A percentile compares a stretch with the other conserved stretches of the same genome.
These are phyloP conservation scores for Paramecium octaurelia DNA, from an alignment of 73 alveolate species.

Conservation along the genomic window DNA sequence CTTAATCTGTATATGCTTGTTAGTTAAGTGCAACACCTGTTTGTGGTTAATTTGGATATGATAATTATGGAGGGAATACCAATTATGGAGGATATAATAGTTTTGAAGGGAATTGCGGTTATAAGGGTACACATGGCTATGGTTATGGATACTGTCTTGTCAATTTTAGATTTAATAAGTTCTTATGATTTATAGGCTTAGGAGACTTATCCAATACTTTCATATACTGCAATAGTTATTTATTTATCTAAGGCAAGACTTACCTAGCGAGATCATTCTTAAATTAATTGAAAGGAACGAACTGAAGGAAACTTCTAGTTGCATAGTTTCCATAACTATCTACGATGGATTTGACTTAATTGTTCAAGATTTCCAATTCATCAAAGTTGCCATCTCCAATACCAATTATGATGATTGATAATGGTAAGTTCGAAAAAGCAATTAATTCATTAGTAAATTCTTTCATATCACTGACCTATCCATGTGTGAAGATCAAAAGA, in stretches of 20 bases:
- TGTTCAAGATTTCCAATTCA: slow-evolving; percentile 82
- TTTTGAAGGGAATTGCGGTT: not conserved
- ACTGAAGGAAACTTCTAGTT: slow-evolving; percentile 81
- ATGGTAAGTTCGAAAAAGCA: slow-evolving; percentile 76
- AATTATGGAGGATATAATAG: not conserved
- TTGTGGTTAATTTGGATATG: not conserved
- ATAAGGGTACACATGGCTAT: not conserved
- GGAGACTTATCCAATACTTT: not conserved
- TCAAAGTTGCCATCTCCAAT: slow-evolving; percentile 82
- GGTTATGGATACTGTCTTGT: not conserved
- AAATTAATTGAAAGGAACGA: slow-evolving; percentile 78
- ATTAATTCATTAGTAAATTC: slow-evolving; percentile 73
- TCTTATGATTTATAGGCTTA: not conserved
- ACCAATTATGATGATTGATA: slow-evolving; percentile 84
- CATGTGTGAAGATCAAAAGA: slow-evolving; percentile 92
- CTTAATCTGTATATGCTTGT: not conserved
- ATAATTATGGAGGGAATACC: not conserved
- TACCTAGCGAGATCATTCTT: slow-evolving; percentile 73
- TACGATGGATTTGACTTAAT: slow-evolving; percentile 76
- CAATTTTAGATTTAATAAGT: not conserved
- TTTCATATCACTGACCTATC: slow-evolving; percentile 85
- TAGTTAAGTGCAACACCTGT: not conserved
- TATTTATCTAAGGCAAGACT: slow-evolving; percentile 81
- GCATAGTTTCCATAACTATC: slow-evolving; percentile 64
- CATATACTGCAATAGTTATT: slow-evolving; percentile 64